Percentiles rank a stretch among this genome's conserved stretches.
These are phyloP conservation scores for Hypoxylon sp. DNA, from an alignment of 2,329 filamentous ascomycete genomes.

Conservation along the genomic window DNA sequence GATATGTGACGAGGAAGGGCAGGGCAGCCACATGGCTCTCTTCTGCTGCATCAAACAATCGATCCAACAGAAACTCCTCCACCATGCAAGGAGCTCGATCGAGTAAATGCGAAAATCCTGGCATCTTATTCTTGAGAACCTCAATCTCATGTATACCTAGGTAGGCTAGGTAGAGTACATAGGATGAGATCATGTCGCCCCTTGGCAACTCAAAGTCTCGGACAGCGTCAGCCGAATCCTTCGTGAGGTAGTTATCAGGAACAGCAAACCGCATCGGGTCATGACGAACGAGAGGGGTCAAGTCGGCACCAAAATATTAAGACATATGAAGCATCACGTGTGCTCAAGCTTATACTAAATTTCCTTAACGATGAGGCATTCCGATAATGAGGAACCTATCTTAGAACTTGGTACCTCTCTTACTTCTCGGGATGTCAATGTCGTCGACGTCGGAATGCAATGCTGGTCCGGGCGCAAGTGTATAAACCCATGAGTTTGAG, in stretches of 20 bases:
- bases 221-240: constrained; percentile 31
- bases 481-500: not conserved
- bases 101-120: not conserved
- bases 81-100: constrained; percentile 16
- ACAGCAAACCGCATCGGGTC: constrained; percentile 10
- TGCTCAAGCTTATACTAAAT: constrained; percentile 1
- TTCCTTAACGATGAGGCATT: not conserved
- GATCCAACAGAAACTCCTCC: constrained; percentile 10
- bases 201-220: constrained; percentile 6
- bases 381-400: not conserved
- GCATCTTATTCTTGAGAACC: not conserved
- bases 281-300: constrained; percentile 10
- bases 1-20: constrained; percentile 7
- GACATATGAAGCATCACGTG: not conserved
- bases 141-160: not conserved
- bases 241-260: constrained; percentile 13
- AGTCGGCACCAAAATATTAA: not conserved
- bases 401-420: not conserved
- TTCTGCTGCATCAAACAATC: constrained; percentile 6
- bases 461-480: not conserved
- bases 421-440: not conserved
- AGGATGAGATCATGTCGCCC: constrained; percentile 13
- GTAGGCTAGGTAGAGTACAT: not conserved
- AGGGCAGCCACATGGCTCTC: constrained; percentile 29
- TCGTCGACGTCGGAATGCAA: not conserved